These are phyloP conservation scores for Beauveria australis DNA, from an alignment of 2,329 filamentous ascomycete species.

Conservation along the genomic window DNA sequence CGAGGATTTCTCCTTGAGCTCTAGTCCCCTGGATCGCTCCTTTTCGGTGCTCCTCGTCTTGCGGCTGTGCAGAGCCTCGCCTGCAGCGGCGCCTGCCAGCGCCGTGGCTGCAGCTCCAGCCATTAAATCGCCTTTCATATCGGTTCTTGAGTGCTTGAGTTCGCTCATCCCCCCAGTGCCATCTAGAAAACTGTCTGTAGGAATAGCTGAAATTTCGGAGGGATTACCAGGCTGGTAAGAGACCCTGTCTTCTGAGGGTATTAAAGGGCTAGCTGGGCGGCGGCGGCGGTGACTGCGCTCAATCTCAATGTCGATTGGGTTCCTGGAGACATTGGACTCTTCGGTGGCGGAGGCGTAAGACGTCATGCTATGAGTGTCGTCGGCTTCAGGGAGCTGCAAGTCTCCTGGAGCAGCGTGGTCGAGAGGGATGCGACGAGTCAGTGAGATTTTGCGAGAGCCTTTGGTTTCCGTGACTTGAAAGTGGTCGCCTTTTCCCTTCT, in stretches of 20 bases:
- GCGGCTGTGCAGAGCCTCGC: slow-evolving; percentile 27
- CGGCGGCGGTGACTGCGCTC: slow-evolving; percentile 51
- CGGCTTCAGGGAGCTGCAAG: slow-evolving; percentile 37
- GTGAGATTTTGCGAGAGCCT: slow-evolving; percentile 60
- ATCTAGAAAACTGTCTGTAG: slow-evolving; percentile 53
- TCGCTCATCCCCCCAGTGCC: slow-evolving; percentile 41
- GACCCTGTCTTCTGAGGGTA: slow-evolving; percentile 43
- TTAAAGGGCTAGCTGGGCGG: slow-evolving; percentile 60
- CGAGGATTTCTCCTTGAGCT: slow-evolving; percentile 37
- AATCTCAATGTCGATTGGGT: slow-evolving; percentile 86
- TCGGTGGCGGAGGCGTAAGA: slow-evolving; percentile 74
- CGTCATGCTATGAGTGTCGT: slow-evolving; percentile 58
- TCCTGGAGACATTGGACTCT: slow-evolving; percentile 67
- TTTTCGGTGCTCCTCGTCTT: slow-evolving; percentile 36
- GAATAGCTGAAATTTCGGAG: slow-evolving; percentile 80
- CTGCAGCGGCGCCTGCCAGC: neutral
- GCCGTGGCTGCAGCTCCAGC: slow-evolving; percentile 29
- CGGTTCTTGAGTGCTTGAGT: slow-evolving; percentile 32
- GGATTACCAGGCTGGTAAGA: slow-evolving; percentile 54
- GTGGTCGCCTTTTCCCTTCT: slow-evolving; percentile 60
- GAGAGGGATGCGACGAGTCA: slow-evolving; percentile 45
- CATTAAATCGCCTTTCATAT: slow-evolving; percentile 29
- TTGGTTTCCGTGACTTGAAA: slow-evolving; percentile 81
- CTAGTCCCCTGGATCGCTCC: slow-evolving; percentile 33
- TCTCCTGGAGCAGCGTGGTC: slow-evolving; percentile 32